Base-by-base conservation (phyloP, 768 basidiomycete genomes). In the Amylocystis lapponica region DNA sequence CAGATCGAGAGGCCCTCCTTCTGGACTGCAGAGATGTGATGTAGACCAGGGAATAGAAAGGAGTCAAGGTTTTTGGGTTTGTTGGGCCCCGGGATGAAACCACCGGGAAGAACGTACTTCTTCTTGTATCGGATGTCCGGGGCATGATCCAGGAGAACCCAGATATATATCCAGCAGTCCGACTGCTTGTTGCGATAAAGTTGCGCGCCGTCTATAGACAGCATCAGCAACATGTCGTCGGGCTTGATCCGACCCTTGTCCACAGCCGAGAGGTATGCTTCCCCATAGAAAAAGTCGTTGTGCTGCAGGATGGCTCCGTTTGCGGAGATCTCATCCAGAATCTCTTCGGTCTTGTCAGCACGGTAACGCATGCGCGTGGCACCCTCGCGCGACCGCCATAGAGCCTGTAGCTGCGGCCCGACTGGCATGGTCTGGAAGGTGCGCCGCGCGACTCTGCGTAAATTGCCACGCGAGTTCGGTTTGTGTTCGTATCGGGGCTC, bases 371-470 rank as follows among this genome's bases (percentile, higher is more conserved):
- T 41, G n/a, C 29, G 30, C 3, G 20, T 1, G 4, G 39, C 43
- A 22, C 34, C 38, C n/a, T 32, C 0, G 30, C 43, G 12, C 43
- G 50, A 0, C 56, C 46, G 12, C 13, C 63, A 54, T 1, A 66
- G 48, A 0, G 72, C 68, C 38, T 75, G 72, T 0, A 75, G 41
- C 37, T 72, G 70, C 1, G 69, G 71, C 3, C 70, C 69, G 13
- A 73, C 32, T 0, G 61, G 69, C 19, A 74, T 63, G 0, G 70
- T 74, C 5, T 42, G 43, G 23, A 66, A 66, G 12, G 64, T 54
- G 13, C 65, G 52, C 1, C 58, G 53, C 0, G 70, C 53, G 2
- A 65, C 47, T 39, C 63, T 61, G 4, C 34, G 25, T 0, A n/a
- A n/a, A n/a, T 16, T 13, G 0, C 48, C 19, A 26, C 36, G 16